Evolutionary conservation across 345 rosid genomes (phyloP), one percentile per base, ranked within the genome.

Genomic region (Boechera stricta): DNA sequence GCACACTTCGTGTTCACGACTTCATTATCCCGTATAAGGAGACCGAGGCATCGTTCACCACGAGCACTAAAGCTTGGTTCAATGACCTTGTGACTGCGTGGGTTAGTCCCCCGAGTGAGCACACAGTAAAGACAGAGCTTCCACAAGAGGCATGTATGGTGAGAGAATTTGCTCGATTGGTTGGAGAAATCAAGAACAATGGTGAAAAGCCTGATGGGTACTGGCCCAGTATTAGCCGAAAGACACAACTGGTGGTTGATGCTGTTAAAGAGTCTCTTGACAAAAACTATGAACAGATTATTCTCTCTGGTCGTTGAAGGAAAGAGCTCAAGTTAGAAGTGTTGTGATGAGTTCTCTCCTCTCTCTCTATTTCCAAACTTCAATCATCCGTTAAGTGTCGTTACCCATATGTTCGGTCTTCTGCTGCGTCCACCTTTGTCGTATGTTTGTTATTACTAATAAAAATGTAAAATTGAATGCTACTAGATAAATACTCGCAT

Each of bases 121-220:
- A 90, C 75, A 76, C 38, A 9, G 77, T 94, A n/a, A 70, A 47
- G 45, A 74, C 83, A 11, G 88, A 88, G 59, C 79, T 92, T 60
- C 95, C 98, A 0, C 97, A 94, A 75, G 98, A 94, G 74, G 97
- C 80, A 29, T 77, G 83, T 74, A 89, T 91, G 98, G 93, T 94
- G 69, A 83, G 80, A 69, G 97, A 90, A 72, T 92, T 92, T 74
- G 83, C 91, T 9, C 44, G 81, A 47, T 76, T 91, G 84, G 98
- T 90, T 2, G 82, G 81, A 45, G 81, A 84, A 33, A 86, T 89
- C 32, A 85, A 90, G 71, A 68, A 74, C 28, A 81, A 75, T 5
- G 93, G 95, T 13, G 84, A 84, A 4, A 86, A 87, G 69, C 97
- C 95, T 0, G 95, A 92, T 59, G 81, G 67, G 32, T 86, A 73